Conservation (phyloP, 805 yeast genomes). For the Schizosaccharomyces octosporus region DNA sequence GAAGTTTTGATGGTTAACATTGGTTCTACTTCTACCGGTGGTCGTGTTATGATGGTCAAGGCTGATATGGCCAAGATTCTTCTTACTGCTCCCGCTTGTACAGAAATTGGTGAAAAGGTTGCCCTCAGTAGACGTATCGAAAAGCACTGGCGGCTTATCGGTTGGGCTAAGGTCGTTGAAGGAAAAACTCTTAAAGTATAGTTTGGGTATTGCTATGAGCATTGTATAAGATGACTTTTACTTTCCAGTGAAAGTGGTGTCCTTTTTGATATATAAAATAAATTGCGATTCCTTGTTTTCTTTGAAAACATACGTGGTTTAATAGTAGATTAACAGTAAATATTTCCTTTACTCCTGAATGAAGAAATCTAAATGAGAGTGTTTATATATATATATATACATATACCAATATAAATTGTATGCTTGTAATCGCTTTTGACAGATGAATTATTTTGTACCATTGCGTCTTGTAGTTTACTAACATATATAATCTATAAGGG, state of each 20-base stretch:
- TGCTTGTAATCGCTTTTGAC: too few species aligned
- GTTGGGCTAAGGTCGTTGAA: conserved; percentile 96
- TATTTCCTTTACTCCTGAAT: too few species aligned
- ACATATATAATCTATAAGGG: too few species aligned
- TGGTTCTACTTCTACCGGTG: conserved; percentile 98
- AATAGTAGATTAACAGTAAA: too few species aligned
- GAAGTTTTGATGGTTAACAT: conserved; percentile 97
- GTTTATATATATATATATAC: too few species aligned
- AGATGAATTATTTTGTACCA: too few species aligned
- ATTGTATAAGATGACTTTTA: neutral
- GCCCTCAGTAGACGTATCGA: conserved; percentile 97
- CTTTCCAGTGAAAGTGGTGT: neutral
- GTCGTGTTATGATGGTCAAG: conserved; percentile 89
- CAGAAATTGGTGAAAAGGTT: conserved; percentile 92
- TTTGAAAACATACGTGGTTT: neutral
- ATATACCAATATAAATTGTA: too few species aligned
- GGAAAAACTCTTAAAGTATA: conserved; percentile 22
- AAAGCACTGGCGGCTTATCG: conserved; percentile 98
- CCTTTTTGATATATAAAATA: neutral
- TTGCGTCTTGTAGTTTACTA: too few species aligned
- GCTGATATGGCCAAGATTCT: conserved; percentile 98
- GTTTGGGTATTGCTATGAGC: neutral
- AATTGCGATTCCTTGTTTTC: neutral
- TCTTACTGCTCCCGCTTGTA: conserved; percentile 94
- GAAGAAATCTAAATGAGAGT: too few species aligned